Evolutionary conservation across 139 green algal species (phyloP).

Genomic region (Chlorella sp.): DNA sequence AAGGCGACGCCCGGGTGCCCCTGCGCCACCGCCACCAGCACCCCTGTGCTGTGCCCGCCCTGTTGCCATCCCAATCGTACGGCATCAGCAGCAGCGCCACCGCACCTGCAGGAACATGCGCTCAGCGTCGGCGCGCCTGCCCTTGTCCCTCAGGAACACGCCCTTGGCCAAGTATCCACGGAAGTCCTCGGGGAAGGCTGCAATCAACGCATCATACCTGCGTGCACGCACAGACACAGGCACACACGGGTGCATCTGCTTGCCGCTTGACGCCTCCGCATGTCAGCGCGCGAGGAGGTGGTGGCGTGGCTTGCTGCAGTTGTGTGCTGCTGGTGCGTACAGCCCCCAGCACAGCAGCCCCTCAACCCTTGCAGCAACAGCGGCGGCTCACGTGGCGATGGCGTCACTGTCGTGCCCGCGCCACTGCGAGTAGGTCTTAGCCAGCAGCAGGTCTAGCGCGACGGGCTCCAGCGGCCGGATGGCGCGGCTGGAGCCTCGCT

Average conservation of each 20-base stretch:
- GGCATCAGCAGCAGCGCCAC: too few relatives aligned
- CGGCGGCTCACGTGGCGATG: constrained; percentile 31
- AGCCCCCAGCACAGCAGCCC: too few relatives aligned
- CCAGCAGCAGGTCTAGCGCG: constrained; percentile 36
- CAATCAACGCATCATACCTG: constrained; percentile 15
- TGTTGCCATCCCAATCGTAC: too few relatives aligned
- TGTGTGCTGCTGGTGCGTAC: too few relatives aligned
- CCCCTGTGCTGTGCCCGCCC: too few relatives aligned
- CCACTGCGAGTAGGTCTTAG: constrained; percentile 46
- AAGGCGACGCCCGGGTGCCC: too few relatives aligned
- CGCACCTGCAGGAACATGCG: constrained; percentile 55
- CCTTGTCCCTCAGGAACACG: constrained; percentile 46
- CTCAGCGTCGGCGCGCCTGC: constrained; percentile 40
- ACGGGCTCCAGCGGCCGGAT: constrained; percentile 25
- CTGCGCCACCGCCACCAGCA: too few relatives aligned
- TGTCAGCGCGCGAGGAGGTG: too few relatives aligned
- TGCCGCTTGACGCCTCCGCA: too few relatives aligned
- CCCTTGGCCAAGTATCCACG: constrained; percentile 52
- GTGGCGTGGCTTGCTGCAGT: too few relatives aligned
- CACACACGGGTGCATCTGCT: background rate
- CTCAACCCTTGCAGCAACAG: too few relatives aligned
- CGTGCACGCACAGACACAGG: background rate
- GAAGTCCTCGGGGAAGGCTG: constrained; percentile 29
- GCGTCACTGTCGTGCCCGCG: constrained; percentile 47
- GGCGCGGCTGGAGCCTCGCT: background rate